Evolutionary conservation across 2,329 filamentous ascomycete species (phyloP), one percentile per base, ranked within the genome.

Genomic region (Alternaria alternata): DNA sequence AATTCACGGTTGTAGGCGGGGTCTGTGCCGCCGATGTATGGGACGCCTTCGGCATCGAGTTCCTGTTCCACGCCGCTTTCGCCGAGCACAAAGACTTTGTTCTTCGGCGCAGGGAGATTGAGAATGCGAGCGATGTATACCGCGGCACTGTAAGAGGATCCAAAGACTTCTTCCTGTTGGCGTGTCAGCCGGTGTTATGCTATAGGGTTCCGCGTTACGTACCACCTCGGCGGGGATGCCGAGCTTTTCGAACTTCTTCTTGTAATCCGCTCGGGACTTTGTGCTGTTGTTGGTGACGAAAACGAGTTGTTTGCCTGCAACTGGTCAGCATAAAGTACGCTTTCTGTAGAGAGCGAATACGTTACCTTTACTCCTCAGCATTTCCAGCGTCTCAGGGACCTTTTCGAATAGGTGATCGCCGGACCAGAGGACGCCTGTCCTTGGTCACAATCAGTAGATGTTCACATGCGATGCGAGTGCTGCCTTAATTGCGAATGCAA

Each of bases 261-360:
- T 90, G 81, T 99, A 99, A 77, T 97, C 93, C 51, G 87, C 84
- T 57, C 95, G 91, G 11, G 94, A 97, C 79, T 99, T 99, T 58
- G 95, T 98, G 75, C 93, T 97, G 83, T 99, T 99, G 83, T 99
- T 99, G 41, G 95, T 99, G 53, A 99, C 95, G 76, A 99, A 99
- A 55, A 99, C 89, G 34, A 95, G 86, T 76, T 90, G 90, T 80
- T 99, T 99, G 75, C 92, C 94, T 95, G 28, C 0, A 22, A 26
- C 16, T 3, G 14, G 4, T 38, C 16, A 32, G 44, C 24, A 47
- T 1, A 30, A 41, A 2, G 3, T 5, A 9, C 28, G 8, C 4
- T 9, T 1, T 7, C 5, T 6, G 9, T 7, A 18, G 14, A 32
- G 7, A 24, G 20, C 12, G 36, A 34, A 8, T 11, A 7, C n/a